phyloP scores from a whole-genome alignment of 1,139 yeast species.

The Pichia sp. region DNA sequence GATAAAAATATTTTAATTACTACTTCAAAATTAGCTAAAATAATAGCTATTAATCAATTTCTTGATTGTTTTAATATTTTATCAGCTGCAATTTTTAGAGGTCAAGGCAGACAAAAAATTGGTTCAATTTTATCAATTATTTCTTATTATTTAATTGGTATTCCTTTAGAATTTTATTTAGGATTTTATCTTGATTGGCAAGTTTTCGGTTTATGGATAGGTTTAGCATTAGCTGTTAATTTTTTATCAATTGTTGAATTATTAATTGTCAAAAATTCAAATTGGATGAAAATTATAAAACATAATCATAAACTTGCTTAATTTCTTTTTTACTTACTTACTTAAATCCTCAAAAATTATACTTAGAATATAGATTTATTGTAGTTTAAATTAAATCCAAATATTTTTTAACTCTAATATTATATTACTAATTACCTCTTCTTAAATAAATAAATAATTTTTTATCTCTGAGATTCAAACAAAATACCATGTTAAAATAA shows the following conservation, averaged over 20 bases:
- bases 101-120: slow-evolving; percentile 77
- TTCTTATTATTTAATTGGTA: slow-evolving; percentile 60
- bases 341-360: no score
- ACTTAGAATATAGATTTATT: no score
- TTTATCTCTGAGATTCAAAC: no score
- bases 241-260: slow-evolving; percentile 59
- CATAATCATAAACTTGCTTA: slow-evolving; percentile 17
- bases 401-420: no score
- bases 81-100: slow-evolving; percentile 76
- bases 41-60: slow-evolving; percentile 66
- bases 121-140: slow-evolving; percentile 74
- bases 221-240: slow-evolving; percentile 69
- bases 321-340: no score
- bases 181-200: slow-evolving; percentile 49
- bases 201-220: slow-evolving; percentile 77
- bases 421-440: no score
- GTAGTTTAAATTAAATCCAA: no score
- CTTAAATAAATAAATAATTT: no score
- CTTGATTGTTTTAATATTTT: slow-evolving; percentile 78
- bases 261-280: slow-evolving; percentile 40
- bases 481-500: no score
- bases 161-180: slow-evolving; percentile 62
- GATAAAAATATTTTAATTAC: slow-evolving; percentile 54
- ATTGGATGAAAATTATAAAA: slow-evolving; percentile 46
- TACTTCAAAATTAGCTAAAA: slow-evolving; percentile 50